These are phyloP conservation scores for Ogataea dorogensis DNA, from an alignment of 805 yeast genomes.

Conservation along the genomic window DNA sequence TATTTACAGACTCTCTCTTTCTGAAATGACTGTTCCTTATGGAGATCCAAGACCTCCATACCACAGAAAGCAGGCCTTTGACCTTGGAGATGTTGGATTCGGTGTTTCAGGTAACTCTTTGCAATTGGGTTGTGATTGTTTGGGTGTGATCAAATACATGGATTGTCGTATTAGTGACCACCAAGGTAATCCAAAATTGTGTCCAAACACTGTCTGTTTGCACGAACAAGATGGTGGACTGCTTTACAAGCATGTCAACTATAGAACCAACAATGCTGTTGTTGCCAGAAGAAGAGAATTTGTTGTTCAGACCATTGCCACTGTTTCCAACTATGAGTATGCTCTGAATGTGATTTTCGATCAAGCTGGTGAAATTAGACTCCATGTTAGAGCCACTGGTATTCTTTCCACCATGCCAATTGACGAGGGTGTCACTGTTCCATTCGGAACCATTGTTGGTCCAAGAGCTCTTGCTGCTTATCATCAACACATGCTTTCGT, in stretches of 20 bases:
- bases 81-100: constrained; percentile 82
- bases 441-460: constrained; percentile 74
- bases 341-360: constrained; percentile 68
- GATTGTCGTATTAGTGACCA: constrained; percentile 56
- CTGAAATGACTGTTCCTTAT: constrained; percentile 88
- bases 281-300: constrained; percentile 78
- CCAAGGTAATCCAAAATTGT: constrained; percentile 58
- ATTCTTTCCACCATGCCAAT: constrained; percentile 82
- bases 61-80: constrained; percentile 86
- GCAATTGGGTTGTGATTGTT: constrained; percentile 76
- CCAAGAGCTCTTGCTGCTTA: constrained; percentile 81
- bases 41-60: constrained; percentile 83
- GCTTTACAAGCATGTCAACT: constrained; percentile 76
- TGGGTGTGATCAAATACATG: constrained; percentile 73
- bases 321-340: constrained; percentile 84
- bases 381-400: constrained; percentile 84
- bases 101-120: constrained; percentile 71
- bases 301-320: constrained; percentile 76
- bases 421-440: constrained; percentile 64
- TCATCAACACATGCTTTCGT: constrained; percentile 78
- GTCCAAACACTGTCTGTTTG: constrained; percentile 73
- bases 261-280: constrained; percentile 66
- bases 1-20: constrained; percentile 68
- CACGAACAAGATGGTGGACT: constrained; percentile 80
- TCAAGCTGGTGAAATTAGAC: constrained; percentile 74